Evolutionary conservation across 148 eudicot species (phyloP), one percentile per base, ranked within the genome.

Genomic region (Chenopodium formosanum): DNA sequence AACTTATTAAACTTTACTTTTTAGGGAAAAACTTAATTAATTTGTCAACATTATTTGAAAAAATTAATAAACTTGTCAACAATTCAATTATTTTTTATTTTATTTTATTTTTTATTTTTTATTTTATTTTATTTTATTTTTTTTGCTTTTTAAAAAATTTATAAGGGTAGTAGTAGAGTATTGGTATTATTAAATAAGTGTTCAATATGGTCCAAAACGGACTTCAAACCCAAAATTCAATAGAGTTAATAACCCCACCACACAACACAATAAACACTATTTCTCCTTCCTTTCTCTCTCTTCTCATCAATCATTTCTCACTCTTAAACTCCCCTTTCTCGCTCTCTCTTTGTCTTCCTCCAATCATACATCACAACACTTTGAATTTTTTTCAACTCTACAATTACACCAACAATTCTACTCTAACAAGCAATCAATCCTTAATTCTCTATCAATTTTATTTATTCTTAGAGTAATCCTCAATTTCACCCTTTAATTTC

Each of bases 221-320:
- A 86, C 86, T 23, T 64, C 78, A 86, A 81, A 64, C 68, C 68
- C 16, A 34, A 72, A 83, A 62, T 83, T 70, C 81, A 86, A 79
- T 83, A 31, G n/a, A 79, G 81, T 86, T 86, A 20, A 86, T 86
- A 78, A 75, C 53, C 53, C 80, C 88, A 86, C 88, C 64, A 66
- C 44, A 40, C 44, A 77, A 1, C 63, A 16, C 22, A 40, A 31
- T 31, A 31, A 40, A 40, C 22, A 10, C 56, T 52, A 10, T 52
- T 14, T 56, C n/a, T 22, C 27, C 23, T 4, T 4, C 7, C 25
- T 22, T 44, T 34, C 74, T 44, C 71, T 78, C 80, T 62, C 77
- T 16, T 71, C 66, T 76, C 80, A 75, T 77, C 80, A 75, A 74
- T 63, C 83, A 50, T 60, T 52, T 60, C 80, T 71, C 76, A 72